These are phyloP conservation scores for Zygotorulaspora danielsina DNA, from an alignment of 805 yeast genomes.

Conservation along the genomic window DNA sequence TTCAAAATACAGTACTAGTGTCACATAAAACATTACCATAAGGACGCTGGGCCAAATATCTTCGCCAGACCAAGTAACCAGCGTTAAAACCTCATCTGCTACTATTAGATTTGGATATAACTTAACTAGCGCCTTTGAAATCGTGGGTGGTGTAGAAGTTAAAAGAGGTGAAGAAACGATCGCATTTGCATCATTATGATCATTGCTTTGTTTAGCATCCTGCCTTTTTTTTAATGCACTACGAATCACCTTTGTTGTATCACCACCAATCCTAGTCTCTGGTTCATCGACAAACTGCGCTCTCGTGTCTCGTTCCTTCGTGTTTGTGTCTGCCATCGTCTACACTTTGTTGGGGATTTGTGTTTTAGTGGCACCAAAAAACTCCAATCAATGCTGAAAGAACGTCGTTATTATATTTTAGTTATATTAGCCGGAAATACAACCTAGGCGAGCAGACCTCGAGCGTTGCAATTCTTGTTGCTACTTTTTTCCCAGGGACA, in stretches of 20 bases:
- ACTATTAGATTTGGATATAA: slow-evolving; percentile 82
- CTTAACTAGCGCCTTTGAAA: slow-evolving; percentile 73
- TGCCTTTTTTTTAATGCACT: slow-evolving; percentile 25
- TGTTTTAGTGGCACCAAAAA: not conserved
- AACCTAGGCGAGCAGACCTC: too few species aligned
- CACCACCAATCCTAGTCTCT: slow-evolving; percentile 29
- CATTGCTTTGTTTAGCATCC: slow-evolving; percentile 6
- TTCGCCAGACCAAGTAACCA: slow-evolving; percentile 88
- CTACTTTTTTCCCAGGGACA: too few species aligned
- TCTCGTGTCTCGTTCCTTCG: slow-evolving; percentile 24
- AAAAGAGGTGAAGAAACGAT: slow-evolving; percentile 68
- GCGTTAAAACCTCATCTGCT: slow-evolving; percentile 62
- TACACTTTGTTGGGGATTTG: not conserved
- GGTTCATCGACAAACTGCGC: slow-evolving; percentile 30
- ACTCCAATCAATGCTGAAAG: not conserved
- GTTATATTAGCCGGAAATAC: too few species aligned
- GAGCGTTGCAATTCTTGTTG: too few species aligned
- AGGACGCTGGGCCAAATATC: slow-evolving; percentile 73
- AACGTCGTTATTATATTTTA: too few species aligned
- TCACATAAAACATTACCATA: slow-evolving; percentile 42
- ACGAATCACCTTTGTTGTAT: slow-evolving; percentile 25
- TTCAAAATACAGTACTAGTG: slow-evolving; percentile 73
- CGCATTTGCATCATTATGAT: slow-evolving; percentile 11
- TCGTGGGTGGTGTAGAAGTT: slow-evolving; percentile 85
- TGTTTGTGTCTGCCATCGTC: slow-evolving; percentile 18